phyloP scores from a whole-genome alignment of 257 asterid genomes.

The Coffea canephora region DNA sequence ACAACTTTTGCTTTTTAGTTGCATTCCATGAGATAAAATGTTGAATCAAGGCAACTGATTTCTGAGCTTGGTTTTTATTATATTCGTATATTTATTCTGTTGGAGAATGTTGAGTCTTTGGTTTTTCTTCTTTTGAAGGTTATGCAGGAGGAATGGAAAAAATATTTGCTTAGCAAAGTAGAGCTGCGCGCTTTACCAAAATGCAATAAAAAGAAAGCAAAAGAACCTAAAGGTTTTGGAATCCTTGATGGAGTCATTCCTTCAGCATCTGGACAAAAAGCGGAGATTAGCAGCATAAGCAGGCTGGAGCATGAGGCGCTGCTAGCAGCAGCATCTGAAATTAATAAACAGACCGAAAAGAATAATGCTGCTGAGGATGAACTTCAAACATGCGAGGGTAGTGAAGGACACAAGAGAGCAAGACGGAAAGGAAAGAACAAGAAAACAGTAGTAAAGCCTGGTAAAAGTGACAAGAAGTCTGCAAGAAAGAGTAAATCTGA shows the following conservation, averaged over 20 bases:
- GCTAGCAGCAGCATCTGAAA: conserved; percentile 71
- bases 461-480: conserved; percentile 38
- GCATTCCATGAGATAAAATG: neutral
- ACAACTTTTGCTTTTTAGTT: neutral
- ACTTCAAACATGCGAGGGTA: conserved; percentile 25
- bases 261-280: conserved; percentile 59
- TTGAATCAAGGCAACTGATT: neutral
- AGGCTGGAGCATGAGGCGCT: conserved; percentile 88
- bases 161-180: conserved; percentile 88
- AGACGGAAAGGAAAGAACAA: conserved; percentile 43
- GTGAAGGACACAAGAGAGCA: conserved; percentile 39
- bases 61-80: neutral
- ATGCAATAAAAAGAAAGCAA: conserved; percentile 65
- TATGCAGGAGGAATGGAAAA: conserved; percentile 89
- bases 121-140: conserved; percentile 44
- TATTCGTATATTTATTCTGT: neutral
- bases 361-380: conserved; percentile 38
- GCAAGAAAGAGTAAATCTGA: conserved; percentile 41
- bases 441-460: conserved; percentile 33
- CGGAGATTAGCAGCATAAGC: conserved; percentile 74
- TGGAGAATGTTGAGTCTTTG: neutral
- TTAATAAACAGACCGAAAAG: conserved; percentile 51
- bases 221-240: conserved; percentile 86
- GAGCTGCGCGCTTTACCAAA: conserved; percentile 90
- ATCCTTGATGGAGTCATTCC: conserved; percentile 76